Base-by-base conservation (phyloP, 2,329 filamentous ascomycete species). In the Ophiocordyceps australis region DNA sequence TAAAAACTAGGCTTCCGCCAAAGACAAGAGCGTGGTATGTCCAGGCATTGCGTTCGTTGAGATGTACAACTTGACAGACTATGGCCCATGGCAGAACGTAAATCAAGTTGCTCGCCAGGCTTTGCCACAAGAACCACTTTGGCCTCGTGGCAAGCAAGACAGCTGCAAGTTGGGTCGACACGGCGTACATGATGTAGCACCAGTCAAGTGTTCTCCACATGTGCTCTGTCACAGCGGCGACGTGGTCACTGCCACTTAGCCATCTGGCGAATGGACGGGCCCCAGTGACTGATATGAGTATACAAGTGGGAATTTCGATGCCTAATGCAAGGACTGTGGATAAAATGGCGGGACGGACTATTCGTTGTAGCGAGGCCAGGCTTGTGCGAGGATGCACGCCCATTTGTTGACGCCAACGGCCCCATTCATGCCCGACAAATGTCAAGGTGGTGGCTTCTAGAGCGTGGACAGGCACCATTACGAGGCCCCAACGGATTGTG, bases 41-140 rank as follows among this genome's bases (percentile, higher is more conserved):
- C 74, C 73, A 80, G 1, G 74, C 72, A 37, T 69, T 62, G 0
- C 47, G 45, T 4, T 52, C 41, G 6, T 59, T 55, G 23, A 74
- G 46, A 3, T 46, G 28, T n/a, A 46, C 47, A 5, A 49, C 53
- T 26, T 59, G 63, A 31, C 63, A 69, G 0, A 62, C 69, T 21
- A 81, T 65, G 0, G 74, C 73, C 73, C 74, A 81, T 0, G 74
- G 74, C 3, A 82, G 46, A 0, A 80, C 72, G 39, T 73, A 80
- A 0, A 74, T 42, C 0, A 81, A 24, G 36, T 80, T 81, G 6
- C 72, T 76, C 0, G 52, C 59, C 1, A 81, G 46, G 4, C 67
- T 71, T 41, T 80, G 74, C 30, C 62, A 68, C 0, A 80, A 52
- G 39, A 78, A 81, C 73, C 70, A 80, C 3, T 51, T 50, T 0